Evolutionary conservation across 1,284 basidiomycete species (phyloP).

Genomic region (Cutaneotrichosporon sp.): DNA sequence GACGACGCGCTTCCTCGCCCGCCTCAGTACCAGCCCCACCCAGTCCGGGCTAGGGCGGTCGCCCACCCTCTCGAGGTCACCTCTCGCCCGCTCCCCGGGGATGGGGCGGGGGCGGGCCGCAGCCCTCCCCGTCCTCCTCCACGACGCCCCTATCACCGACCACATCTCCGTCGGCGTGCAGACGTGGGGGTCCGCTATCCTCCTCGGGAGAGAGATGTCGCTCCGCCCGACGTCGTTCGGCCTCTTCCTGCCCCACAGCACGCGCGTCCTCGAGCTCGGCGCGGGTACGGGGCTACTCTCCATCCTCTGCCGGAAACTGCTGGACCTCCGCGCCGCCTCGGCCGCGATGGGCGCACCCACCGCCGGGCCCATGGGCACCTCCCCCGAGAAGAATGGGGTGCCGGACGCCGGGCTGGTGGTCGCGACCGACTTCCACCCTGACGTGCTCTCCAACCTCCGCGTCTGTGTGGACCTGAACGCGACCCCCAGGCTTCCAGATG

Average conservation of each 20-base stretch:
- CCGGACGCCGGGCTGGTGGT: conserved; percentile 57
- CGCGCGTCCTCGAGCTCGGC: conserved; percentile 75
- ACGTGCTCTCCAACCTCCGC: conserved; percentile 71
- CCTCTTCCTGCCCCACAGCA: conserved; percentile 42
- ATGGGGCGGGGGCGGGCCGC: conserved; percentile 22
- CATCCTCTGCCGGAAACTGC: conserved; percentile 64
- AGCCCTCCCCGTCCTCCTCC: conserved; percentile 59
- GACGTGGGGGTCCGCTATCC: conserved; percentile 85
- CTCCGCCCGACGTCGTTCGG: conserved; percentile 58
- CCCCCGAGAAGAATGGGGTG: conserved; percentile 5
- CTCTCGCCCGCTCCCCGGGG: not conserved
- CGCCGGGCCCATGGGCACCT: conserved; percentile 10
- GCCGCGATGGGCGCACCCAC: conserved; percentile 1
- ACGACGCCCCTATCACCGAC: conserved; percentile 73
- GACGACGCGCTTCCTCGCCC: conserved; percentile 39
- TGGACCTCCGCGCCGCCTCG: conserved; percentile 53
- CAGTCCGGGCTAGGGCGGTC: not conserved
- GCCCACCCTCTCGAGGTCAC: conserved; percentile 12
- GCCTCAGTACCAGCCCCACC: not conserved
- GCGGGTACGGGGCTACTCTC: conserved; percentile 80
- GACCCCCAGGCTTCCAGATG: conserved; percentile 31
- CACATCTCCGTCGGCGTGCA: conserved; percentile 79
- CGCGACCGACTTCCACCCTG: conserved; percentile 76
- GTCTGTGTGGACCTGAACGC: conserved; percentile 69
- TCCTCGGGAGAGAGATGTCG: conserved; percentile 74